Evolutionary conservation across 2,329 filamentous ascomycete species (phyloP), one percentile per base, ranked within the genome.

Genomic region (Fusarium aywerte): DNA sequence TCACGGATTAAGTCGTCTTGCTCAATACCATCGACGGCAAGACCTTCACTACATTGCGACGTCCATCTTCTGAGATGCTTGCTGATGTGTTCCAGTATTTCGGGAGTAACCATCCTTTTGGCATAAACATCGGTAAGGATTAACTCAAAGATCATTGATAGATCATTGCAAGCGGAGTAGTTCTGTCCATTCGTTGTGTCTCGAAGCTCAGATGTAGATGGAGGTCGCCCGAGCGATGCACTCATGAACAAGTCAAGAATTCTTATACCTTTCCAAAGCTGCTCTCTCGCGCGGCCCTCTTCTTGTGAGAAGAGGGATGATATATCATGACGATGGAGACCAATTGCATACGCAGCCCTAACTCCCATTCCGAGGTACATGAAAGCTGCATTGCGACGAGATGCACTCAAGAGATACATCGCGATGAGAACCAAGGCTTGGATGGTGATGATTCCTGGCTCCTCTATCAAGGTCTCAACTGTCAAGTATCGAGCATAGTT

Each of bases 321-420:
- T 48, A 75, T 73, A 23, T 79, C 68, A 9, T 70, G 57, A 4
- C 73, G 67, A 35, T 79, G 74, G 2, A 78, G 70, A 1, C 76
- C 77, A 7, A 79, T 62, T 0, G 76, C 72, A 40, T 77, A 76
- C 3, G 77, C 77, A 7, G 81, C 80, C 20, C 77, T 69, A 2
- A 76, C 77, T 3, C 78, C 78, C 38, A 76, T 74, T 4, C 79
- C 78, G 4, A 80, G 71, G 27, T 78, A 74, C 76, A 80, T 77
- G 12, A 77, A 79, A 0, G 79, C 78, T 5, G 78, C 75, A 35
- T 79, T 80, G 1, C 76, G 70, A 3, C 76, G 73, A 4, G 76
- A 78, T 4, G 74, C 76, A 3, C 73, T 75, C 0, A 80, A 62
- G 0, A 80, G 71, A 53, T 79, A 80, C 70, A 78, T 75, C 12